phyloP scores from a whole-genome alignment of 306 rosid genomes.

The Pyrus pyrifolia region DNA sequence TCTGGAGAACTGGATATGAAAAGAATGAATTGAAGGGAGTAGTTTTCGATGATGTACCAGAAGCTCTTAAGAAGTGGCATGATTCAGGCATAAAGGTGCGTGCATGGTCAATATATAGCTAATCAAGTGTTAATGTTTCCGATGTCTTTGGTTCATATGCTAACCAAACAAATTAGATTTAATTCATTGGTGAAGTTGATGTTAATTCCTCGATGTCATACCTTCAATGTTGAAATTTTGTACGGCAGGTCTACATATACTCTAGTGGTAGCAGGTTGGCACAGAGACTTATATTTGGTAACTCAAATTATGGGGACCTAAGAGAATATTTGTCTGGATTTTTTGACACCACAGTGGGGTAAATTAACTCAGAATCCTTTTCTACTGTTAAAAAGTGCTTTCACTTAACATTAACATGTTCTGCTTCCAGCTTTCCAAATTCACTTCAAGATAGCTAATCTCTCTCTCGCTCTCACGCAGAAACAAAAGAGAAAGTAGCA shows the following conservation, averaged over 20 bases:
- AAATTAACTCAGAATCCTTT: background rate
- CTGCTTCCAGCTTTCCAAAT: background rate
- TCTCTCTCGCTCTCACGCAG: constrained; percentile 30
- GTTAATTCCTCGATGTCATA: background rate
- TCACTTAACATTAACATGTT: background rate
- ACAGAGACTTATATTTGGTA: constrained; percentile 83
- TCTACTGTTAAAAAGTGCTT: background rate
- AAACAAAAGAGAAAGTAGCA: constrained; percentile 68
- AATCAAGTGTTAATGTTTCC: background rate
- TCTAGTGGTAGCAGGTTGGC: constrained; percentile 98
- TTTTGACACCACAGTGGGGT: constrained; percentile 95
- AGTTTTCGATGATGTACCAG: constrained; percentile 83
- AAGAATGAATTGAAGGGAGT: constrained; percentile 77
- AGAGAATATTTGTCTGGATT: constrained; percentile 79
- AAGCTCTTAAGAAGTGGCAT: constrained; percentile 85
- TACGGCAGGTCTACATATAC: constrained; percentile 80
- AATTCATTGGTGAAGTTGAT: background rate
- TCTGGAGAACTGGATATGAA: constrained; percentile 85
- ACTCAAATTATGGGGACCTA: constrained; percentile 78
- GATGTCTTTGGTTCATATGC: background rate
- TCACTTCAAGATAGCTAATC: background rate
- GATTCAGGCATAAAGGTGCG: constrained; percentile 69
- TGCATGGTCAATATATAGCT: background rate
- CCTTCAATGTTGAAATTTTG: constrained; percentile 13
- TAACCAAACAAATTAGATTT: background rate